A percentile compares a stretch with the other conserved stretches of the same genome.
Conservation (phyloP, 805 yeast species). For the Blastobotrys attinorum region DNA sequence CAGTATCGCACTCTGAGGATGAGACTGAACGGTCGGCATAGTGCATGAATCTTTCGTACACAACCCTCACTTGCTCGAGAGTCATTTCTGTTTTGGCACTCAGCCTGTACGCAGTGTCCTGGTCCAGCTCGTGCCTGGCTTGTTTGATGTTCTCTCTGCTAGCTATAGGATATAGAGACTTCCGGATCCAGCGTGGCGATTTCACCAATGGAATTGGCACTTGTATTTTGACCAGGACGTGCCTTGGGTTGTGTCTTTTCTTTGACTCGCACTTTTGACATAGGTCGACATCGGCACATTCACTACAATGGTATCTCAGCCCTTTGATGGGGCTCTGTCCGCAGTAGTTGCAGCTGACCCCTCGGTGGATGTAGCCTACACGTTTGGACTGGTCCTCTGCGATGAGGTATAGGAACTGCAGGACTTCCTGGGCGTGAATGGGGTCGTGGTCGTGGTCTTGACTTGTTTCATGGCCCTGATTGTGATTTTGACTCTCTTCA, state of each 20-base stretch:
- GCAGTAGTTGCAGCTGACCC: constrained; percentile 26
- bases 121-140: too few relatives aligned
- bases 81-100: background rate
- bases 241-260: constrained; percentile 18
- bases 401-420: constrained; percentile 18
- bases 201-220: constrained; percentile 24
- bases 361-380: constrained; percentile 23
- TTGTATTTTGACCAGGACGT: constrained; percentile 21
- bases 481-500: too few relatives aligned
- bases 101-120: too few relatives aligned
- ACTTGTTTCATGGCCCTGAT: too few relatives aligned
- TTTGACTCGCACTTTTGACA: constrained; percentile 37
- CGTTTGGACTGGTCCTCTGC: constrained; percentile 20
- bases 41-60: constrained; percentile 6
- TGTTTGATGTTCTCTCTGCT: too few relatives aligned
- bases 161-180: constrained; percentile 12
- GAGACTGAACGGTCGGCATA: constrained; percentile 1
- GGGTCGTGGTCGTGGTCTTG: too few relatives aligned
- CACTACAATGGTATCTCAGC: constrained; percentile 41
- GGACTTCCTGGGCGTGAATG: constrained; percentile 11
- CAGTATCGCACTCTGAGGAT: background rate
- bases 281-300: constrained; percentile 47
- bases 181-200: constrained; percentile 21
- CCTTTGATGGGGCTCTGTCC: constrained; percentile 36
- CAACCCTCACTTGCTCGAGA: background rate